These are phyloP conservation scores for Cladophialophora immunda DNA, from an alignment of 2,329 filamentous ascomycete species.

Conservation along the genomic window DNA sequence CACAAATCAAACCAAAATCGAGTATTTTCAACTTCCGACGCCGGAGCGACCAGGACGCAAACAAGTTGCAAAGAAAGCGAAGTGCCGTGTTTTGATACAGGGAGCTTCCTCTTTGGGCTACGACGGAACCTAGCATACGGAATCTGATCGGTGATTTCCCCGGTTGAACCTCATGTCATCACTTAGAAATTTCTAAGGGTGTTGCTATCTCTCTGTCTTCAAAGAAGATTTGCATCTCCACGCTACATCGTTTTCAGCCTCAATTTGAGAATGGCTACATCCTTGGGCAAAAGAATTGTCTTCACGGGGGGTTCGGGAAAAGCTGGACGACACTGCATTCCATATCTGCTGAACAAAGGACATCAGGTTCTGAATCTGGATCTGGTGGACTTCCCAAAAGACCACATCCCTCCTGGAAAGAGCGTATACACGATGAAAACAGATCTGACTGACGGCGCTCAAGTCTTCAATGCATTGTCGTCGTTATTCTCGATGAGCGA, in stretches of 20 bases:
- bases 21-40: conserved; percentile 56
- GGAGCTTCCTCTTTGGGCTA: conserved; percentile 33
- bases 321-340: conserved; percentile 64
- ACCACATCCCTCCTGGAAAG: conserved; percentile 48
- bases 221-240: background rate
- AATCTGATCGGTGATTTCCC: conserved; percentile 28
- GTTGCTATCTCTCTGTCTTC: background rate
- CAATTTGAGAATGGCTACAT: conserved; percentile 25
- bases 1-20: conserved; percentile 49
- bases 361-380: conserved; percentile 66
- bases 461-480: conserved; percentile 65
- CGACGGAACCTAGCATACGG: conserved; percentile 6
- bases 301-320: conserved; percentile 66
- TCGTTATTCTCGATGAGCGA: conserved; percentile 65
- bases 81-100: conserved; percentile 55
- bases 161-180: conserved; percentile 31
- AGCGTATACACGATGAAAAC: conserved; percentile 63
- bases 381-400: conserved; percentile 52
- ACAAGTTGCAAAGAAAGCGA: conserved; percentile 54
- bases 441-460: conserved; percentile 64
- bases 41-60: conserved; percentile 45
- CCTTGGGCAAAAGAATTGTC: conserved; percentile 53
- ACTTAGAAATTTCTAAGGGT: conserved; percentile 2
- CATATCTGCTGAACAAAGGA: conserved; percentile 59
- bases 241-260: background rate